Evolutionary conservation across 2,329 filamentous ascomycete genomes (phyloP), one percentile per base, ranked within the genome.

Genomic region (Trichoderma sp.): DNA sequence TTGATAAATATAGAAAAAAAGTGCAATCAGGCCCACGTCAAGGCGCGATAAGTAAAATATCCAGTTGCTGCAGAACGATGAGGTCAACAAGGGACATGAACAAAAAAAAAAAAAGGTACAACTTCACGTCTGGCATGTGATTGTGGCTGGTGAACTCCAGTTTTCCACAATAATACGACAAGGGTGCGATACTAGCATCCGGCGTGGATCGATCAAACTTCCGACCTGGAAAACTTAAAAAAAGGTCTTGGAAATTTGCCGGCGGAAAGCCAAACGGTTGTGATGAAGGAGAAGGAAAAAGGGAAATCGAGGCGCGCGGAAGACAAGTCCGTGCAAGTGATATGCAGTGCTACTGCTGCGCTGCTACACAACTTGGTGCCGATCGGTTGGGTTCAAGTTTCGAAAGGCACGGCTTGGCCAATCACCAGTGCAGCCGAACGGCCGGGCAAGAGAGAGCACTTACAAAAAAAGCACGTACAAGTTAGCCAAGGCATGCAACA

Each of bases 41-140:
- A n/a, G 15, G 15, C 24, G 47, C 47, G 47, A 57, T 57, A 57
- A 57, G 24, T 28, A 28, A 28, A 28, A 57, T 57, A 30, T 26
- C 26, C 7, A 57, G 26, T 15, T 1, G 3, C 24, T 28, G 26
- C 53, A 30, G 28, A 56, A 66, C 8, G 36, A 57, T 32, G 32
- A 56, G 34, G 53, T 34, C 34, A 56, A 56, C 47, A 51, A 34
- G 15, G 26, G 57, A 24, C 58, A 56, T 21, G 36, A 57, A 32
- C 34, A 58, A 34, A 4, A 3, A 30, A 66, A 66, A 58, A 47
- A 21, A 43, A 69, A 36, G 57, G 28, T 21, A 32, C 32, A 32
- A 12, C 21, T 18, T 14, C 9, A 8, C 2, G 32, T 70, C 67
- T 78, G 77, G 76, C 78, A 79, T 79, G 78, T 79, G 78, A 79